Evolutionary conservation across 2,329 filamentous ascomycete genomes (phyloP), one percentile per base, ranked within the genome.

Genomic region (Mycogone perniciosa): DNA sequence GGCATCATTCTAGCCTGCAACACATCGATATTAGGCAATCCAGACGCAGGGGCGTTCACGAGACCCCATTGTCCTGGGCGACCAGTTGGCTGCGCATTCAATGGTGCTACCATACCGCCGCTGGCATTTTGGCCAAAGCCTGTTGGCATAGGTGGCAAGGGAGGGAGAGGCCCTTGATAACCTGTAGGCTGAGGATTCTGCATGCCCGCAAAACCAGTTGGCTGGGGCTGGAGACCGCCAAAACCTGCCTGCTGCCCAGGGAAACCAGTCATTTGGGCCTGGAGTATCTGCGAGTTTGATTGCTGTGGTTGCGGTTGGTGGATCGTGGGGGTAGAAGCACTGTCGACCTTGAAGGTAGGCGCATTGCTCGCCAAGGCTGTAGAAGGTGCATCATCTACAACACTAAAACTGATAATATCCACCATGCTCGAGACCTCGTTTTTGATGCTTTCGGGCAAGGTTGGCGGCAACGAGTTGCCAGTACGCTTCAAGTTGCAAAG

Each of bases 391-490:
- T 92, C 86, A 57, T 99, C 93, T 1, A 82, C 83, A 27, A 96
- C 81, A 59, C 86, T 89, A 66, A 99, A 99, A 53, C 90, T 96
- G 64, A 99, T 99, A 51, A 99, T 99, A 65, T 99, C 93, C 38
- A 99, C 93, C 91, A 99, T 97, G 70, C 93, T 96, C 4, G 92
- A 97, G 13, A 99, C 93, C 68, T 99, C 93, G 62, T 99, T 99
- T 73, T 84, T 87, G 57, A 99, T 85, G 53, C 82, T 86, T 31
- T 96, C 90, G 0, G 93, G 93, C 7, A 99, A 76, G 5, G 65
- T 68, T 2, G 76, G 64, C 0, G 93, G 93, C 27, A 99, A 70
- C 1, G 84, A 76, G 69, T 95, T 96, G 53, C 90, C 89, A 1
- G 89, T 93, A 52, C 97, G 76, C 67, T 86, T 93, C 59, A 99